These are phyloP conservation scores for Fusarium sp. DNA, from an alignment of 2,329 filamentous ascomycete genomes.

Conservation along the genomic window DNA sequence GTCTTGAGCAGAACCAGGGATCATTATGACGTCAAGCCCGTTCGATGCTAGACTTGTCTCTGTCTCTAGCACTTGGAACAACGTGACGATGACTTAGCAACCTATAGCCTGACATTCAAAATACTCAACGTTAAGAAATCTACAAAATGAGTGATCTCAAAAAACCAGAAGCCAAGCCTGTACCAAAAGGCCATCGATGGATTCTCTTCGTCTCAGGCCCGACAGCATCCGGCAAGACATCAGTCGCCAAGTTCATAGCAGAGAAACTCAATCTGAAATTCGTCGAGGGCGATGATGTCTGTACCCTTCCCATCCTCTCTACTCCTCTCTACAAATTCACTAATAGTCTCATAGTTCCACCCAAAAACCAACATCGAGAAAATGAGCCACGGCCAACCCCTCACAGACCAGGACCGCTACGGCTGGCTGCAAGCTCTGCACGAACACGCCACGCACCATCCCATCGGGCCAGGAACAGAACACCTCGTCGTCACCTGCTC, in stretches of 20 bases:
- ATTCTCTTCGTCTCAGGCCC: slow-evolving; percentile 28
- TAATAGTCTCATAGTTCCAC: not conserved
- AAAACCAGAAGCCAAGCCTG: not conserved
- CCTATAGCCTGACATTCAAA: fast-evolving
- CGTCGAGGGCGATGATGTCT: slow-evolving; percentile 20
- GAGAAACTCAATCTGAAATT: slow-evolving; percentile 24
- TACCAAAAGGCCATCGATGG: slow-evolving; percentile 18
- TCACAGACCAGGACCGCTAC: slow-evolving; percentile 15
- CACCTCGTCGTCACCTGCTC: slow-evolving; percentile 29
- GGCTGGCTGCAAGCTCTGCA: slow-evolving; percentile 10
- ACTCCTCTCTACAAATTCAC: too few species aligned
- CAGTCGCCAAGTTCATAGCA: slow-evolving; percentile 15
- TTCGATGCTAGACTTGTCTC: not conserved
- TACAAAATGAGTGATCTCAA: not conserved
- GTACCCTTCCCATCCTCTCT: fast-evolving
- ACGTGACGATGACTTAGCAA: fast-evolving
- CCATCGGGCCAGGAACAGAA: slow-evolving; percentile 18
- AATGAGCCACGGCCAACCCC: slow-evolving; percentile 21
- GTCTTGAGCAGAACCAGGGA: not conserved
- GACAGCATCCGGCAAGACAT: slow-evolving; percentile 25
- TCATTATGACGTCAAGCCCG: slow-evolving; percentile 17
- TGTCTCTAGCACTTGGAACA: not conserved
- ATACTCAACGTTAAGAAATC: fast-evolving
- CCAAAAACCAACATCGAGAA: slow-evolving; percentile 27
- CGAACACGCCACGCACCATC: slow-evolving; percentile 15